Conservation (phyloP, 139 green algal genomes). For the Raphidocelis subcapitata region DNA sequence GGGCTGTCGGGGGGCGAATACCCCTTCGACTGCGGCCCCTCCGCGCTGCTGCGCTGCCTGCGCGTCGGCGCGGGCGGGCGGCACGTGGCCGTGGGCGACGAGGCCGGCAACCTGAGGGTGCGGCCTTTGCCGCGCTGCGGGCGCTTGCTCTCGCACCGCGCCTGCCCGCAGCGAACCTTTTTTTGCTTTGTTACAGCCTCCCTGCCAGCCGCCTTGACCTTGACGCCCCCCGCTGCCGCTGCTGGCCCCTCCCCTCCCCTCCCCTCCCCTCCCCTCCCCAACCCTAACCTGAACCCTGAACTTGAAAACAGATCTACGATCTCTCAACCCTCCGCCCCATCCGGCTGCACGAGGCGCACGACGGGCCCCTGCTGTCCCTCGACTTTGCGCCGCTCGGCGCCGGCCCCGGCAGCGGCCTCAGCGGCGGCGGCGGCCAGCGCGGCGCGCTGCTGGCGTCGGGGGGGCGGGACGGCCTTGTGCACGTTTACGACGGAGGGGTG, state of each 20-base stretch:
- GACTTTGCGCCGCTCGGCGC: background rate
- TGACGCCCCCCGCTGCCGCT: no score
- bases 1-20: background rate
- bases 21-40: background rate
- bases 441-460: conserved; percentile 43
- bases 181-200: no score
- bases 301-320: background rate
- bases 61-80: conserved; percentile 32
- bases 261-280: no score
- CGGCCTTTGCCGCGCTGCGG: background rate
- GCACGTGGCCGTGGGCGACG: conserved; percentile 34
- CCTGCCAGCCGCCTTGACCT: no score
- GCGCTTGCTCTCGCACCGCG: no score
- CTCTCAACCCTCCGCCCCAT: background rate
- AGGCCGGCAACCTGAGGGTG: background rate
- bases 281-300: no score
- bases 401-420: no score
- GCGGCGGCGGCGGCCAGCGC: background rate
- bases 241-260: background rate
- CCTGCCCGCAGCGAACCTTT: no score
- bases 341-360: background rate
- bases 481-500: conserved; percentile 43
- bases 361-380: background rate
- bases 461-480: conserved; percentile 43
- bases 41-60: conserved; percentile 41